phyloP scores from a whole-genome alignment of 352 stramenopile genomes.

The Phytopythium montanum region DNA sequence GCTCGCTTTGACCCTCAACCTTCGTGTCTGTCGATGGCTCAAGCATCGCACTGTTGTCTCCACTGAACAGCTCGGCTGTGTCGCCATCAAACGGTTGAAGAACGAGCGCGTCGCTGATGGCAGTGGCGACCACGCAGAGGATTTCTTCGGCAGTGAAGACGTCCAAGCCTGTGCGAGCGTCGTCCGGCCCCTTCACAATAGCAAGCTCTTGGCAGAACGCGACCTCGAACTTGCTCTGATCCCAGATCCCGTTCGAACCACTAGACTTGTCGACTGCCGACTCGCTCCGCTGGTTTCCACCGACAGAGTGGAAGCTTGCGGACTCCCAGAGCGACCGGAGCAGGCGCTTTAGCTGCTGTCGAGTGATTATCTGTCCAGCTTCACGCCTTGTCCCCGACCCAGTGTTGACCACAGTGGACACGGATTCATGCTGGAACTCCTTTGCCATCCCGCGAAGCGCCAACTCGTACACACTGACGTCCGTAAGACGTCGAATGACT shows the following conservation, averaged over 20 bases:
- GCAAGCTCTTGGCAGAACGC: conserved; percentile 26
- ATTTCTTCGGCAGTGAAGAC: conserved; percentile 27
- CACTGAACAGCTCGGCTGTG: not conserved
- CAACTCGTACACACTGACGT: conserved; percentile 25
- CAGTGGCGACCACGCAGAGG: conserved; percentile 8
- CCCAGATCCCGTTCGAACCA: conserved; percentile 15
- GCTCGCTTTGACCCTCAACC: not conserved
- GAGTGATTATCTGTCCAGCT: conserved; percentile 14
- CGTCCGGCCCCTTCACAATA: not conserved
- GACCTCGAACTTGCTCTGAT: conserved; percentile 35
- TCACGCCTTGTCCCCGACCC: not conserved
- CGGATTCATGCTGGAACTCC: not conserved
- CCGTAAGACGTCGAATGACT: conserved; percentile 23
- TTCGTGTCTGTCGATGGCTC: not conserved
- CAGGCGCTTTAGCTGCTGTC: conserved; percentile 46
- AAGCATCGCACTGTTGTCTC: not conserved
- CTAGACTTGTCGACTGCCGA: too few relatives aligned
- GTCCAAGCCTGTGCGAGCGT: conserved; percentile 1
- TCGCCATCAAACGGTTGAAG: not conserved
- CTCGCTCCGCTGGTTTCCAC: not conserved
- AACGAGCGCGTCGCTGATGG: not conserved
- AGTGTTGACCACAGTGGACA: not conserved
- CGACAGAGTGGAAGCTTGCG: conserved; percentile 16
- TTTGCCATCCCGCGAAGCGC: conserved; percentile 24
- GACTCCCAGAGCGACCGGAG: conserved; percentile 32